Base-by-base conservation (phyloP, 176 grass and related monocot genomes). In the Olyra latifolia region DNA sequence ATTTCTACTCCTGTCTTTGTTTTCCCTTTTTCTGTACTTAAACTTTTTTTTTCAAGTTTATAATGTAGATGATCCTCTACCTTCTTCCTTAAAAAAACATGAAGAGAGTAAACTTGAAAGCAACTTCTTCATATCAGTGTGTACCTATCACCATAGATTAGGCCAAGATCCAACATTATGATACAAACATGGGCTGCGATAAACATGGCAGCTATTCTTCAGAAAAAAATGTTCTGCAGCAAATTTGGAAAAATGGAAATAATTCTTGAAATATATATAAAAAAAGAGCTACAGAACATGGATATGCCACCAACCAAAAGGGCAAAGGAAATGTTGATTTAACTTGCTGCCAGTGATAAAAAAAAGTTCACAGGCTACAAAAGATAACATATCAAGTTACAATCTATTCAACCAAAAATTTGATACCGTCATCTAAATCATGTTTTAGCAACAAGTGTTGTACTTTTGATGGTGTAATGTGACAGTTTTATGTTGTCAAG, bases 101-200 rank as follows among this genome's bases (percentile, higher is more conserved):
- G 13, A 30, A 6, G 50, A 25, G 10, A 56, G 1, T 0, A 84
- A 52, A 69, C 17, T 32, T 59, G 8, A 48, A 72, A 62, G 54
- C 8, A 49, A 61, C 8, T 70, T 81, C 53, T 17, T 80, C 14
- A 25, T 53, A 75, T 75, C 22, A 35, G 54, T 11, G 20, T 64
- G 56, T 91, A 89, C 84, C 69, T 87, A 72, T 59, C 86, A 87
- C 39, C 78, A 47, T 47, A 84, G 78, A 71, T 87, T 88, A 83
- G 75, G 79, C 82, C 78, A 89, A 70, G 80, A 93, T 69, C 69
- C 78, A 68, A 74, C 81, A 78, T 81, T 85, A 62, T 66, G 38
- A 76, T 80, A 89, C 1, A 65, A 80, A 59, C 71, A 83, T 15
- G 84, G 75, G 12, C 66, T 82, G 75, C 25, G 77, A 80, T 64